phyloP scores from a whole-genome alignment of 2,329 filamentous ascomycete species.

The Colletotrichum phormii region DNA sequence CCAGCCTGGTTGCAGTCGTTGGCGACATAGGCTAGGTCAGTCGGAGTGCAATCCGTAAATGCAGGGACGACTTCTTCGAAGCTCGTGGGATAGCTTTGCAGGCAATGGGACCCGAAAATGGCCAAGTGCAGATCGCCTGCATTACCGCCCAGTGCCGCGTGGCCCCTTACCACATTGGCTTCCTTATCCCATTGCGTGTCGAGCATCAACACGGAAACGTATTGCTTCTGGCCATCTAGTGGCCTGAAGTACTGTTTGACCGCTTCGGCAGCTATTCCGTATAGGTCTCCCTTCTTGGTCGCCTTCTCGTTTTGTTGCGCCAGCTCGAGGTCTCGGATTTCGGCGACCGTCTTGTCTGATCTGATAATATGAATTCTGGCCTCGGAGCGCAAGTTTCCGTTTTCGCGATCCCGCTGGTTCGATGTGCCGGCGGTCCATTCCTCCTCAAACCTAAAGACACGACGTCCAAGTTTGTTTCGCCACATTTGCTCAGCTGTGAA shows the following conservation, averaged over 20 bases:
- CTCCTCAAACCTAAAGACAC: constrained; percentile 92
- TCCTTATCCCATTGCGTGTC: constrained; percentile 89
- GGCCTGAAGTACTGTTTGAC: constrained; percentile 82
- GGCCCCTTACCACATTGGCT: constrained; percentile 77
- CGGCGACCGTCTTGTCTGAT: constrained; percentile 83
- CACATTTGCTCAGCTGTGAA: constrained; percentile 98
- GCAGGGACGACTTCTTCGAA: constrained; percentile 92
- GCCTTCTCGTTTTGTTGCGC: constrained; percentile 82
- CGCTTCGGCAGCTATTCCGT: constrained; percentile 80
- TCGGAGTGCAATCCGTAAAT: constrained; percentile 91
- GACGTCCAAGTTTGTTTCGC: constrained; percentile 85
- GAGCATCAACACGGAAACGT: constrained; percentile 87
- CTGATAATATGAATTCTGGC: constrained; percentile 90
- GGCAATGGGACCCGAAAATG: constrained; percentile 90
- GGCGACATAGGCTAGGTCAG: constrained; percentile 81
- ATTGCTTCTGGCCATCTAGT: constrained; percentile 81
- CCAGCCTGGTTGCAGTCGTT: constrained; percentile 90
- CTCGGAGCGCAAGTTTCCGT: constrained; percentile 85
- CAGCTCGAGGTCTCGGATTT: constrained; percentile 81
- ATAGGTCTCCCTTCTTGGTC: constrained; percentile 78
- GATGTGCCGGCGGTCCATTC: constrained; percentile 90
- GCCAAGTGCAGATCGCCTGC: constrained; percentile 82
- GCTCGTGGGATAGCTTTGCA: constrained; percentile 90
- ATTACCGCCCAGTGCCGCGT: constrained; percentile 84
- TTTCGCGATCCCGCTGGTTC: constrained; percentile 78